Evolutionary conservation across 345 rosid genomes (phyloP).

Genomic region (Eucalyptus regnans): DNA sequence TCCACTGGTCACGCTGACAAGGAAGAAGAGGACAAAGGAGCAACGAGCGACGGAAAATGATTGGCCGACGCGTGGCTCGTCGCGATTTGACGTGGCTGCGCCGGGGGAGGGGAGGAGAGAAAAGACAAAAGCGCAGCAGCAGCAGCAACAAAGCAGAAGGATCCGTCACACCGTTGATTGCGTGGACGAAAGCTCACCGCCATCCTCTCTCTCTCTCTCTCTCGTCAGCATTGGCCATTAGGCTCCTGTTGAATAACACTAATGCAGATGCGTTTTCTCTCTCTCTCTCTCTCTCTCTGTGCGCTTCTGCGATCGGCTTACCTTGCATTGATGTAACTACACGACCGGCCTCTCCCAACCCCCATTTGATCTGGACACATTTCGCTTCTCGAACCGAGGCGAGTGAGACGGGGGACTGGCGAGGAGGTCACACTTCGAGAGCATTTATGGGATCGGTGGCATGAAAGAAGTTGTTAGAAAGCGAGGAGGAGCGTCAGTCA

Average conservation of each 20-base stretch:
- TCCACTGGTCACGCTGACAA: not conserved
- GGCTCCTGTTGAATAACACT: not conserved
- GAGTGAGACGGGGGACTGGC: not conserved
- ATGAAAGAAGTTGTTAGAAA: not conserved
- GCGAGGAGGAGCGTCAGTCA: not conserved
- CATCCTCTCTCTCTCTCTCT: not conserved
- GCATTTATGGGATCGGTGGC: not conserved
- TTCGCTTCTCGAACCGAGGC: not conserved
- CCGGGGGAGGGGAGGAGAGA: not conserved
- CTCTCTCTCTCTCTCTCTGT: not conserved
- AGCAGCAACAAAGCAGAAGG: not conserved
- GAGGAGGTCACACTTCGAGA: not conserved
- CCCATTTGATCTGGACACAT: not conserved
- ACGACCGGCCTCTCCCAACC: not conserved
- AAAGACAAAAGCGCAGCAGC: not conserved
- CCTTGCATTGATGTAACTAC: not conserved
- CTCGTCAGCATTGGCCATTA: not conserved
- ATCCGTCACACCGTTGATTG: conserved; percentile 55
- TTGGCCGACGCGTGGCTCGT: conserved; percentile 27
- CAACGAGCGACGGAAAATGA: conserved; percentile 9
- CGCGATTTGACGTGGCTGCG: conserved; percentile 7
- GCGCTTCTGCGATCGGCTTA: not conserved
- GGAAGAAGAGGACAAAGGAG: not conserved
- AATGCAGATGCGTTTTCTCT: not conserved
- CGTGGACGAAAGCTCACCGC: conserved; percentile 38